These are phyloP conservation scores for Neospora caninum DNA, from an alignment of 169 alveolate species.

Conservation along the genomic window DNA sequence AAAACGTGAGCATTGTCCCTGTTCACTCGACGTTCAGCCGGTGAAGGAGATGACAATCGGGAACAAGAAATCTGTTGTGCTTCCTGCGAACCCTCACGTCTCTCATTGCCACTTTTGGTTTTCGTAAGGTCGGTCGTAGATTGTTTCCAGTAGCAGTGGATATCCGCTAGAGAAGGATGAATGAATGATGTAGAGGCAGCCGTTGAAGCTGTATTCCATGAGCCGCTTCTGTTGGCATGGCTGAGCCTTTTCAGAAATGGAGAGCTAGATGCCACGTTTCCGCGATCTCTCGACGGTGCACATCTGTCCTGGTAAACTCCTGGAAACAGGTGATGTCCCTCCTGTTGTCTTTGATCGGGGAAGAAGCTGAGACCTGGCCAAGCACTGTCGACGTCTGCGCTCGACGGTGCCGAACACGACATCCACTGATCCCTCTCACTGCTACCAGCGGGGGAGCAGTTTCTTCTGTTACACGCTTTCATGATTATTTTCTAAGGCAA, in stretches of 20 bases:
- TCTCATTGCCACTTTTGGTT: neutral
- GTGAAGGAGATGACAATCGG: neutral
- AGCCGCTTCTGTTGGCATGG: slow-evolving; percentile 15
- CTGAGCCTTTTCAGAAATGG: neutral
- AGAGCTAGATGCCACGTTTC: neutral
- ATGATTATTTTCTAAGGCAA: too few relatives aligned
- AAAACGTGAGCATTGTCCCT: neutral
- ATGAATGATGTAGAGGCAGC: neutral
- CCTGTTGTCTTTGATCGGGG: neutral
- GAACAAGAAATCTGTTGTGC: neutral
- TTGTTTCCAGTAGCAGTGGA: slow-evolving; percentile 14
- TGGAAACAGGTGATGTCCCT: neutral
- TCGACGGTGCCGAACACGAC: neutral
- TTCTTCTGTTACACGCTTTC: too few relatives aligned
- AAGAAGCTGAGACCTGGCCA: neutral
- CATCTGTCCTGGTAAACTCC: neutral
- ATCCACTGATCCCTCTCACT: too few relatives aligned
- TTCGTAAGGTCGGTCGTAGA: neutral
- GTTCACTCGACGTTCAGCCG: neutral
- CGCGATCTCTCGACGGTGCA: neutral
- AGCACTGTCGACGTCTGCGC: neutral
- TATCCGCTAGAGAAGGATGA: slow-evolving; percentile 11
- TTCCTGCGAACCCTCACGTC: neutral
- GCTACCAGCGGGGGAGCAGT: too few relatives aligned
- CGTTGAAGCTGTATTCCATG: slow-evolving; percentile 13